Evolutionary conservation across 2,329 filamentous ascomycete species (phyloP), one percentile per base, ranked within the genome.

Genomic region (Leptosphaerulina australis): DNA sequence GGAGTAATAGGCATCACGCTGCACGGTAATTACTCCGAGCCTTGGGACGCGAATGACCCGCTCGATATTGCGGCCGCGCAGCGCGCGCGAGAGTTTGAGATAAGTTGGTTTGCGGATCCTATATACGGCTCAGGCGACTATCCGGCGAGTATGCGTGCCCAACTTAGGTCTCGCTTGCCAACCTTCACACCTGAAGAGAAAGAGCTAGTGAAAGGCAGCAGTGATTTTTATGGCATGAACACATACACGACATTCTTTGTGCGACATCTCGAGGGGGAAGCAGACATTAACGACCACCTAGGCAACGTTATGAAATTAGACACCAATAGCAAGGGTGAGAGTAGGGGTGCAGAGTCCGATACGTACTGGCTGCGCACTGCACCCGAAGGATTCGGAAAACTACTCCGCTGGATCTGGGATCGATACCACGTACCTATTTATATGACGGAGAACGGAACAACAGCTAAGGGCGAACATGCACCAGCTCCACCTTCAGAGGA

Each of bases 381-480:
- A 5, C 72, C 74, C 0, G 74, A 71, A 66, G 55, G 55, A 3
- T 58, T 58, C 30, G 51, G 50, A 0, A 75, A 74, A 53, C 50
- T 74, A 30, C 59, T 76, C 5, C 67, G 69, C 4, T 77, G 74
- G 75, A 70, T 77, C 21, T 76, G 74, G 73, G 55, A 60, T 25
- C 65, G 74, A 2, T 77, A 77, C 49, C 59, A 67, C 5, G 67
- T 71, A 4, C 75, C 75, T 1, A 77, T 77, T 18, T 77, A 68
- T 52, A 74, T 77, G 48, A 77, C 74, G 0, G 75, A 77, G 56
- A 76, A 77, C 35, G 74, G 74, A 1, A 76, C 74, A 0, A 76
- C 52, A 0, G 44, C 44, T 1, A 53, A 53, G 48, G 74, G 73
- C 0, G 74, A 77, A 49, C 46, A 49, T 20, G 38, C 43, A 3